phyloP scores from a whole-genome alignment of 441 rosid genomes.

The Aquilaria agallochum region DNA sequence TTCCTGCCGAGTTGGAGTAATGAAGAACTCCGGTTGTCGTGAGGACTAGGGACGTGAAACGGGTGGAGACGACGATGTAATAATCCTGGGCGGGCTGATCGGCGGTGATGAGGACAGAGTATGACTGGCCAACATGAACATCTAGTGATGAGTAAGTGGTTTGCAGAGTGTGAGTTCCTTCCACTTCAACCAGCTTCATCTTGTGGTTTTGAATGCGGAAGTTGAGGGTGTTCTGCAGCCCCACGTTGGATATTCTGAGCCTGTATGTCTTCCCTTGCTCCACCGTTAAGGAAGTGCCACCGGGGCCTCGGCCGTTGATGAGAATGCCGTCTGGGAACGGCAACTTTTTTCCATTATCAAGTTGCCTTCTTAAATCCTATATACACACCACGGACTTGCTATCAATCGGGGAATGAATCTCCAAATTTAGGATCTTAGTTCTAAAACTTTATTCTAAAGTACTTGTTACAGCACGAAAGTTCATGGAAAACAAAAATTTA shows the following conservation, averaged over 20 bases:
- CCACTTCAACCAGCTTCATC: conserved; percentile 86
- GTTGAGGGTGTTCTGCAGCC: conserved; percentile 68
- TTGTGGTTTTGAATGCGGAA: conserved; percentile 83
- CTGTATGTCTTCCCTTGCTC: conserved; percentile 91
- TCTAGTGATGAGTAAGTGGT: conserved; percentile 69
- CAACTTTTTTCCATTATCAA: conserved; percentile 62
- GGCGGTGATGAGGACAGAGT: conserved; percentile 76
- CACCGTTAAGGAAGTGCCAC: conserved; percentile 58
- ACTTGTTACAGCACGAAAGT: too few species aligned
- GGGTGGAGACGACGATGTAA: conserved; percentile 78
- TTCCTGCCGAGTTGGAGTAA: conserved; percentile 69
- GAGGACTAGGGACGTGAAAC: conserved; percentile 55
- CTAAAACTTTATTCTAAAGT: too few species aligned
- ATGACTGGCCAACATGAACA: conserved; percentile 86
- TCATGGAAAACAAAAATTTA: too few species aligned
- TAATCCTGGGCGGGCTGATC: conserved; percentile 82
- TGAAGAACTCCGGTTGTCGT: conserved; percentile 66
- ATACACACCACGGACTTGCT: neutral
- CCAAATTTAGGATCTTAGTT: too few species aligned
- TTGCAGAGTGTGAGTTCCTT: conserved; percentile 91
- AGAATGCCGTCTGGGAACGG: conserved; percentile 75
- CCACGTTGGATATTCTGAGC: conserved; percentile 87
- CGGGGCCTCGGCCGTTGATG: conserved; percentile 79
- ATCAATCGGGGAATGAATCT: too few species aligned
- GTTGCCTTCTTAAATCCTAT: conserved; percentile 48